phyloP scores from a whole-genome alignment of 352 stramenopile genomes.

The Phytopythium kandeliae region DNA sequence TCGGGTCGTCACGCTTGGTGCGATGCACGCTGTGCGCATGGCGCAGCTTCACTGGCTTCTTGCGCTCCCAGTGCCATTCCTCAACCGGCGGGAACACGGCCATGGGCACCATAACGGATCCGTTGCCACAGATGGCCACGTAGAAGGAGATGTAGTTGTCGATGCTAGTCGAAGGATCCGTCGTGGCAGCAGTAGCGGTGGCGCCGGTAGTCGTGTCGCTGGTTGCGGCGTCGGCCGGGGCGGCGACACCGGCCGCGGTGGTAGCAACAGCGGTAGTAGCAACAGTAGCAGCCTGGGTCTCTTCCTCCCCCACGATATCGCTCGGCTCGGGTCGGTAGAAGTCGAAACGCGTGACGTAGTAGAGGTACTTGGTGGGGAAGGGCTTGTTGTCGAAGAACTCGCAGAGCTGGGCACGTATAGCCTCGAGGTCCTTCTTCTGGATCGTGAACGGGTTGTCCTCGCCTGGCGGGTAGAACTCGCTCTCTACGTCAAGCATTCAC shows the following conservation, averaged over 20 bases:
- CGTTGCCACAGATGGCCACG: constrained; percentile 81
- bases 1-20: constrained; percentile 59
- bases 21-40: constrained; percentile 80
- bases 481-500: constrained; percentile 15
- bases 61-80: constrained; percentile 80
- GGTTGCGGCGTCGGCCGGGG: not conserved
- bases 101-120: constrained; percentile 84
- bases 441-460: constrained; percentile 34
- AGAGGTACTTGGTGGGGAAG: constrained; percentile 79
- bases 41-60: constrained; percentile 78
- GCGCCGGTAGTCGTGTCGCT: too few relatives aligned
- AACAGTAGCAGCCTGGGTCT: constrained; percentile 6
- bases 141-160: constrained; percentile 77
- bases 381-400: constrained; percentile 82
- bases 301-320: constrained; percentile 27
- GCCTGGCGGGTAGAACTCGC: constrained; percentile 54
- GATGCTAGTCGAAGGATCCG: constrained; percentile 21
- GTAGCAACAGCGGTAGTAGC: not conserved
- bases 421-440: constrained; percentile 55
- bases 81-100: constrained; percentile 77
- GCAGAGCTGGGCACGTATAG: constrained; percentile 51
- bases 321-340: constrained; percentile 61
- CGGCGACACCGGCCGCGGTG: not conserved
- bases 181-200: not conserved
- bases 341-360: constrained; percentile 82